Conservation (phyloP, 208 protist genomes). For the Angomonas desouzai region DNA sequence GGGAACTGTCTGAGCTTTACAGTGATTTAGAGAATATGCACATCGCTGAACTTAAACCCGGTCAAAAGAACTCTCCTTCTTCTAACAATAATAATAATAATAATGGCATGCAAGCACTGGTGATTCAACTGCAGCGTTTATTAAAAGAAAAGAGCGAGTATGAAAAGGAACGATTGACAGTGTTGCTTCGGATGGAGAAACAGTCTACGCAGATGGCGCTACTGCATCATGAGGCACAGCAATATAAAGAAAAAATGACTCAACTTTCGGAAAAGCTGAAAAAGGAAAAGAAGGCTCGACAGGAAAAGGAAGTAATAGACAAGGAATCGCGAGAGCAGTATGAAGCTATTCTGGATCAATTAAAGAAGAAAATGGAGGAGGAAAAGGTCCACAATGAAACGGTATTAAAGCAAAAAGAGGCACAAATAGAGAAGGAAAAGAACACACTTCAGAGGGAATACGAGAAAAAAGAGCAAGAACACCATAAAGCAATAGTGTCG, state of each 20-base stretch:
- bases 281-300: constrained; percentile 1
- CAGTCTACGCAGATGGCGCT: background rate
- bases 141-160: constrained; percentile 1
- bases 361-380: background rate
- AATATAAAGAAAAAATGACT: background rate
- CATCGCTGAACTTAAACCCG: background rate
- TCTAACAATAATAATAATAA: background rate
- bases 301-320: background rate
- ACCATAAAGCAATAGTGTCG: background rate
- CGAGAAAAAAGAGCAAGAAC: background rate
- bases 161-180: background rate
- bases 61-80: background rate
- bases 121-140: constrained; percentile 5
- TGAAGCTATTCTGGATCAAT: background rate
- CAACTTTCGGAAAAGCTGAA: background rate
- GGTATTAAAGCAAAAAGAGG: background rate
- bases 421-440: background rate
- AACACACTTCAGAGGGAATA: background rate
- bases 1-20: background rate
- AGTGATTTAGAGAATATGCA: background rate
- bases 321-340: background rate
- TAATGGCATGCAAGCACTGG: constrained; percentile 2
- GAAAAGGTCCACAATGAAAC: background rate
- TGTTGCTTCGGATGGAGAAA: constrained; percentile 1
- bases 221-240: background rate